Conservation (phyloP, 1,284 basidiomycete species). For the Neonothopanus nambi region DNA sequence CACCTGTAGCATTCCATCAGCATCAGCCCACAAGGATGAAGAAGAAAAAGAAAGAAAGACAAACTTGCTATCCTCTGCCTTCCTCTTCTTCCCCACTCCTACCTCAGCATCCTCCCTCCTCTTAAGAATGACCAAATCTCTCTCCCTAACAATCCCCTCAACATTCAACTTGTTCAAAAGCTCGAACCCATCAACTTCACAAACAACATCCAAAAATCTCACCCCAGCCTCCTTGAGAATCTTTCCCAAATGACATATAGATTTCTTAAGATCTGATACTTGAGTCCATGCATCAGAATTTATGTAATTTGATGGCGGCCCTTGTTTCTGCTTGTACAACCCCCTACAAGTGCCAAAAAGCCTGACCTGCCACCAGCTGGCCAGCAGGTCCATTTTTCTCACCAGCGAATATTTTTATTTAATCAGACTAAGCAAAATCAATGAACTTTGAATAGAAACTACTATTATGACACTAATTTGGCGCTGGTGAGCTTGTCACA, state of each 20-base stretch:
- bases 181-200: conserved; percentile 19
- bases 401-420: too few species aligned
- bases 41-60: neutral
- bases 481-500: too few species aligned
- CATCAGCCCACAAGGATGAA: too few species aligned
- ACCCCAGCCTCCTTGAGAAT: conserved; percentile 2
- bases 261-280: conserved; percentile 14
- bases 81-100: conserved; percentile 11
- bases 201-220: neutral
- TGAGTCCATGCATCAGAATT: too few species aligned
- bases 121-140: conserved; percentile 12
- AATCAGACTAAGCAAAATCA: too few species aligned
- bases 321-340: too few species aligned
- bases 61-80: conserved; percentile 9
- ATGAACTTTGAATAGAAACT: too few species aligned
- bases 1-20: neutral
- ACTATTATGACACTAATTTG: too few species aligned
- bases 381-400: too few species aligned
- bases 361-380: too few species aligned
- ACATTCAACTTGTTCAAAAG: conserved; percentile 15
- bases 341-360: too few species aligned
- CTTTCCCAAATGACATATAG: conserved; percentile 12
- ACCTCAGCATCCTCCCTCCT: neutral
- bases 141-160: conserved; percentile 13
- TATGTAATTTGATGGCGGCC: too few species aligned